phyloP scores from a whole-genome alignment of 202 grass and related monocot genomes.

The Musa balbisiana region DNA sequence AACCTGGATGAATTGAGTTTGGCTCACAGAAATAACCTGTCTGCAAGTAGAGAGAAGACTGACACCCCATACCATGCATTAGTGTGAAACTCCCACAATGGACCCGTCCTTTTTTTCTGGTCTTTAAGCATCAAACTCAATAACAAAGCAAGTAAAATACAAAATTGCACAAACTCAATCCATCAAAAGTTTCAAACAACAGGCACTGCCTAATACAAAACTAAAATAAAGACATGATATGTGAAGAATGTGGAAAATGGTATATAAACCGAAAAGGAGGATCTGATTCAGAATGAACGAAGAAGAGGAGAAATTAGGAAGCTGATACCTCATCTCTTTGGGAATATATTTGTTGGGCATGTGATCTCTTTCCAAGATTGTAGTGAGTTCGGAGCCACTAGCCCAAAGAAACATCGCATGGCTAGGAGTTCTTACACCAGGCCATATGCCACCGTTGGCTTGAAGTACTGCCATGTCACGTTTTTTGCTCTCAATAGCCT shows the following conservation, averaged over 20 bases:
- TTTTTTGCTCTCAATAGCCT: constrained; percentile 33
- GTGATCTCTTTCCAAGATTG: constrained; percentile 29
- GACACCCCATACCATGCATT: no score
- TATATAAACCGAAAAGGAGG: neutral
- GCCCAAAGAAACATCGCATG: constrained; percentile 32
- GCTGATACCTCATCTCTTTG: constrained; percentile 24
- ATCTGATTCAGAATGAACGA: neutral
- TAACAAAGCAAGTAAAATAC: neutral
- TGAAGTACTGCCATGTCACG: constrained; percentile 33
- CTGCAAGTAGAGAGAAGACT: no score
- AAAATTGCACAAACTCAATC: neutral
- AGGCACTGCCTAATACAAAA: neutral
- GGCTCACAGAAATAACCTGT: no score
- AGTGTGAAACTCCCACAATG: no score
- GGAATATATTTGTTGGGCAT: constrained; percentile 32
- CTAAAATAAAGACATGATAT: neutral
- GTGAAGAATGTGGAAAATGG: neutral
- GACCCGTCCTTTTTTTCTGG: no score
- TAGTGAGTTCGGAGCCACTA: constrained; percentile 34
- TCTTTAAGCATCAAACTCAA: neutral
- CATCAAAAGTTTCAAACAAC: neutral
- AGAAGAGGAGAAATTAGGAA: neutral
- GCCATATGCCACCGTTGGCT: constrained; percentile 33
- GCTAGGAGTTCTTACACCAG: constrained; percentile 29
- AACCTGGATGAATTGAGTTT: no score